A percentile compares a stretch with the other conserved stretches of the same genome.
Evolutionary conservation across 257 asterid species (phyloP).

Genomic region (Nicotiana paniculata): DNA sequence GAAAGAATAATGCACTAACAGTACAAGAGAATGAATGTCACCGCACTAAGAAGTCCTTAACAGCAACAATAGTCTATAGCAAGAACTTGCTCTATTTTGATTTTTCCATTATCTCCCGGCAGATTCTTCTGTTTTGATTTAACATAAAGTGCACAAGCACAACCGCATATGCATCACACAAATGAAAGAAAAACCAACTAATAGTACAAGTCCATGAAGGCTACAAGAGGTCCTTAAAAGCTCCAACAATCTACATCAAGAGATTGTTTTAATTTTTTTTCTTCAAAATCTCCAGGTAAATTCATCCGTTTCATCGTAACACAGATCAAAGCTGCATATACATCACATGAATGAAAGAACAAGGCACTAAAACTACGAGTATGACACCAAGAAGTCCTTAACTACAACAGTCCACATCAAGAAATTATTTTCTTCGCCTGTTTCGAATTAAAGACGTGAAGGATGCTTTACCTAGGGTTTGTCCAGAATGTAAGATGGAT

Average conservation of each 20-base stretch:
- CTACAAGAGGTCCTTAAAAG: neutral
- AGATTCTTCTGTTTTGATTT: neutral
- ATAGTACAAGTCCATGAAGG: neutral
- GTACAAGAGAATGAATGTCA: neutral
- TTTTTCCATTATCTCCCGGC: neutral
- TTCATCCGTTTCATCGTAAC: neutral
- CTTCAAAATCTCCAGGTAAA: neutral
- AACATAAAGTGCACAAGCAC: neutral
- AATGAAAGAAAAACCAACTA: neutral
- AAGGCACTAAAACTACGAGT: neutral
- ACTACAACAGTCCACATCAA: neutral
- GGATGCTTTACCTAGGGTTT: neutral
- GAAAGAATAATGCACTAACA: neutral
- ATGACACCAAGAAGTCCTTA: neutral
- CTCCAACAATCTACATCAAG: neutral
- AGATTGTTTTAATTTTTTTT: neutral
- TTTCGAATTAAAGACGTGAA: neutral
- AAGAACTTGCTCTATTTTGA: neutral
- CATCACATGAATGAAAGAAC: neutral
- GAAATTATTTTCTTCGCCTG: neutral
- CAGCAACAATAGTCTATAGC: neutral
- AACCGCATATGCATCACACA: neutral
- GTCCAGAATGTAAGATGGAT: neutral
- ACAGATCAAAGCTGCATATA: neutral
- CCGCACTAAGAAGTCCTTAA: neutral